Base-by-base conservation (phyloP, 805 yeast species). In the Yarrowia sp. region DNA sequence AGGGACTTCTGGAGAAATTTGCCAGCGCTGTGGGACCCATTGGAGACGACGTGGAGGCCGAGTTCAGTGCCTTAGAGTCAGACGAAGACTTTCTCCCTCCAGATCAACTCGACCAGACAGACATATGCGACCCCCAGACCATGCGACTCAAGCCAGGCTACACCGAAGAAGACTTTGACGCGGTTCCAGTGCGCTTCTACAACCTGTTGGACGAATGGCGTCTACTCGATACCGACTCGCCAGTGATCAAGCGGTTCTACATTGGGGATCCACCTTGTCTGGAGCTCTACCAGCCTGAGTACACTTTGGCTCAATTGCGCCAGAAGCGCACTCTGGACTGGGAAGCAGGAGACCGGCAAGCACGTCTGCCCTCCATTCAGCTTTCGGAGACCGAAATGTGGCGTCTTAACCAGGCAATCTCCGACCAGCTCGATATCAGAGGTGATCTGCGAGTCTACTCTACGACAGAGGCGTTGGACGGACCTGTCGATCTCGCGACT, bases 251-350 rank as follows among this genome's bases (percentile, higher is more conserved):
- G n/a, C 59, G 59, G 6, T 51, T 24, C 59, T 51, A 51, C 22
- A n/a, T 51, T 14, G 59, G 44, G 7, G 43, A 35, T n/a, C 59
- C 59, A 9, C 28, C 49, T 3, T 28, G 16, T 6, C 51, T 58
- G 16, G 63, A 58, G 40, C 51, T 58, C 14, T 58, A 58, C 51
- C 63, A 17, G 28, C 49, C 51, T 17, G 24, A 8, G 14, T 41
- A 14, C 63, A 41, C 49, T 2, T 24, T 58, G 28, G 33, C 36
- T 33, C 51, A 41, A 24, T 43, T 58, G 30, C 38, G 63, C 11
- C 63, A 58, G 24, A 58, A 58, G 21, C 51, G 63, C 32, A 41
- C 51, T 8, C 51, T 58, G 33, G 63, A 43, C 24, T 28, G 38
- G 36, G 49, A 56, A 8, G 32, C 49, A 16, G 26, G 48, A 7